Base-by-base conservation (phyloP, 441 rosid species). In the Codiaeum variegatum region DNA sequence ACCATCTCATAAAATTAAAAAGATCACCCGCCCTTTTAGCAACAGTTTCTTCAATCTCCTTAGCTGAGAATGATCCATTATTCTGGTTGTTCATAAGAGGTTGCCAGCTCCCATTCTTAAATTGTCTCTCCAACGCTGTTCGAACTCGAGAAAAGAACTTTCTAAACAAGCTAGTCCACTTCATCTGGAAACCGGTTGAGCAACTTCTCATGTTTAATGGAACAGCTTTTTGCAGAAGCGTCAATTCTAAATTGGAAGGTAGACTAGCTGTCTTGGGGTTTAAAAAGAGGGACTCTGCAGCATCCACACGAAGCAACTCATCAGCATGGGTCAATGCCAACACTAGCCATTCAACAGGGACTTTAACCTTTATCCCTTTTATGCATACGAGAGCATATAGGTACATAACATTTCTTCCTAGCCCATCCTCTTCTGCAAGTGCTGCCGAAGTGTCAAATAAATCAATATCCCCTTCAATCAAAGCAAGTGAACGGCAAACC, bases 121-220 rank as follows among this genome's bases (percentile, higher is more conserved):
- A 78, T 78, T 92, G 97, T 85, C 88, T 92, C 85, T 92, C 99
- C 81, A 95, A 81, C 40, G 97, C 94, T 36, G 97, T 92, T 65
- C 90, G 96, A 66, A 95, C 99, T 75, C 96, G 90, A 75, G 84
- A 78, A 76, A 92, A 95, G 80, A 91, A 92, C 85, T 92, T 95
- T 80, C 97, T 84, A 47, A 95, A 91, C 88, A 91, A 76, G 88
- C 96, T 92, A 71, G 86, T 85, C 99, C 97, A 95, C 80, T 95
- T 95, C 99, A 95, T 95, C 87, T 95, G 99, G 82, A 95, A 95
- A 74, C 95, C 91, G 16, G 97, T 86, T 66, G 98, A 92, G 79
- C 93, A 87, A 78, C 94, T 90, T 82, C 99, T 87, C 99, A 95
- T 95, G 90, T 95, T 95, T 85, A 95, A 74, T 62, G 97, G 98